Base-by-base conservation (phyloP, 805 yeast species). In the Jamesozyma spencerorum region DNA sequence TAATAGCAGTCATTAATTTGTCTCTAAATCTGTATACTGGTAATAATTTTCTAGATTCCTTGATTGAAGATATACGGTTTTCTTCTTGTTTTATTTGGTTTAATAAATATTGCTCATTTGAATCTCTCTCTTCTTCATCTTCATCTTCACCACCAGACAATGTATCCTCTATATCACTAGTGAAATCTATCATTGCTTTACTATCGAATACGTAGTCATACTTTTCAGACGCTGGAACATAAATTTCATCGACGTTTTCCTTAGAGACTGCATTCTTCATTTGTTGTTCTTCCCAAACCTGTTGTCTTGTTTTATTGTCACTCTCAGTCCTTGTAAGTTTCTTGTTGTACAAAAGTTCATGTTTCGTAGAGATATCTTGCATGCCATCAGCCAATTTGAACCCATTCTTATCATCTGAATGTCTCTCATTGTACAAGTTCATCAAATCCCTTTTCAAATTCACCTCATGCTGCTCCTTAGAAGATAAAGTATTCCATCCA, bases 191-290 rank as follows among this genome's bases (percentile, higher is more conserved):
- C 43, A 68, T 66, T 41, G 81, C 85, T 0, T 75, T 65, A 34
- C 72, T 71, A 55, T 85, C 92, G 60, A 82, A 82, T 0, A 85
- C 90, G 62, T 69, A 85, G 11, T 83, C 94, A 52, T 81, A 85
- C 32, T 75, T 58, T 7, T 68, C 66, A 8, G 62, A 47, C 11
- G 48, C 53, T 10, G 51, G 46, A 17, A 60, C 46, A 13, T 44
- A 31, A 14, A 59, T 57, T 7, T 57, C 58, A 44, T 60, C 61
- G 4, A 43, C 35, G 24, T 48, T 49, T 1, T 37, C 44, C 15
- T 43, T 44, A 18, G 42, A 41, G 3, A 55, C 50, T 13, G 64
- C 60, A 22, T 52, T 49, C 30, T 45, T 46, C 11, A 62, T 27
- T 38, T 58, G 62, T 20, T 56, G 56, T 24, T 62, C 64, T 37